These are phyloP conservation scores for Forsythia viridissima DNA, from an alignment of 257 asterid genomes.

Conservation along the genomic window DNA sequence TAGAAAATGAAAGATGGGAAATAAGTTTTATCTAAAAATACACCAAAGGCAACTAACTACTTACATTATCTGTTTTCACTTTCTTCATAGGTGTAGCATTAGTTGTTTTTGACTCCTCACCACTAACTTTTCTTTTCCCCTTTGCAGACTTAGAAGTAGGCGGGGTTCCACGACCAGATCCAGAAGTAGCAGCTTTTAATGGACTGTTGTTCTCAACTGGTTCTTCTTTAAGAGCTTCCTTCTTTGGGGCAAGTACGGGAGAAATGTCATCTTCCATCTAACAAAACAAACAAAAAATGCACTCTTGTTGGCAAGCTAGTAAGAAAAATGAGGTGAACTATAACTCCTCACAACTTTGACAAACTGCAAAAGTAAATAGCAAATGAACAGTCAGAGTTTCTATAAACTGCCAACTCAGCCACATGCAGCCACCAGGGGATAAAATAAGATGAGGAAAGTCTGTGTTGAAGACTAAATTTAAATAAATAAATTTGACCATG, in stretches of 20 bases:
- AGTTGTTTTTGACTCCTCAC: conserved; percentile 70
- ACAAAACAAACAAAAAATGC: conserved; percentile 18
- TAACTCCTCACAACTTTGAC: conserved; percentile 10
- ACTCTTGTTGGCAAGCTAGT: background rate
- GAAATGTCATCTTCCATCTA: conserved; percentile 76
- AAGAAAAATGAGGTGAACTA: background rate
- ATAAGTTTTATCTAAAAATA: background rate
- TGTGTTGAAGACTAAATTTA: background rate
- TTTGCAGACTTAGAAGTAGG: conserved; percentile 69
- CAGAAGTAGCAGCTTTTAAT: conserved; percentile 52
- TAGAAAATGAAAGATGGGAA: background rate
- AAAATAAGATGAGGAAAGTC: background rate
- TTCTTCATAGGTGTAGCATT: conserved; percentile 73
- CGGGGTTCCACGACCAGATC: conserved; percentile 67
- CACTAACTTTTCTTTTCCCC: conserved; percentile 71
- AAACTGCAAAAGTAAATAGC: conserved; percentile 6
- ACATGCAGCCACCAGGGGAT: background rate
- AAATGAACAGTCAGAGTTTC: background rate
- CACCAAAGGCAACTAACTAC: conserved; percentile 19
- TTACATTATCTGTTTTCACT: conserved; percentile 75
- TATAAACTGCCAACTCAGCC: background rate
- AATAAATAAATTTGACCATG: background rate
- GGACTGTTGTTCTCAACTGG: conserved; percentile 70
- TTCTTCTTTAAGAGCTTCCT: conserved; percentile 83
- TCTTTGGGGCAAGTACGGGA: conserved; percentile 84